Percentiles rank a stretch among this genome's conserved stretches.
Evolutionary conservation across 345 rosid species (phyloP).

Genomic region (Crucihimalaya himalaica): DNA sequence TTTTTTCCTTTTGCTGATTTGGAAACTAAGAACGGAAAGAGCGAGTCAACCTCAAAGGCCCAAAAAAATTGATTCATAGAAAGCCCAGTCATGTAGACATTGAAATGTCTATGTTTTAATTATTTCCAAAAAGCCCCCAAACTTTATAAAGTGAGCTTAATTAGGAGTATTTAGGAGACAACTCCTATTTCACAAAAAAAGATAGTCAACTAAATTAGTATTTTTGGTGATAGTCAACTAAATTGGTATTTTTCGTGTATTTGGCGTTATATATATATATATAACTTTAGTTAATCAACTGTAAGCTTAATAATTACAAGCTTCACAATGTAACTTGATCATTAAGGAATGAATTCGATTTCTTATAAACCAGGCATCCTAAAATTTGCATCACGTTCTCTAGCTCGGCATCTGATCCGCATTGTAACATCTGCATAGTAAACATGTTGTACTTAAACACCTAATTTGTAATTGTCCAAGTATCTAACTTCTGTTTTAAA

Average conservation of each 20-base stretch:
- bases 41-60: conserved; percentile 20
- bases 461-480: background rate
- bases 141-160: background rate
- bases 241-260: background rate
- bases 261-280: background rate
- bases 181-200: background rate
- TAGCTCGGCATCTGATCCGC: background rate
- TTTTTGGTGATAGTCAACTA: background rate
- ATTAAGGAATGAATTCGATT: background rate
- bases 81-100: conserved; percentile 16
- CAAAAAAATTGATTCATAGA: background rate
- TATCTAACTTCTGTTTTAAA: background rate
- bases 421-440: background rate
- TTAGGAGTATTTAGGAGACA: background rate
- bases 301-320: background rate
- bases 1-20: background rate
- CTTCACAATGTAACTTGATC: conserved; percentile 8
- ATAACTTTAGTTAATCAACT: background rate
- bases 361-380: background rate
- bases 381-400: conserved; percentile 20
- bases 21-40: background rate
- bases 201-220: background rate
- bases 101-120: background rate
- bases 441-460: conserved; percentile 6
- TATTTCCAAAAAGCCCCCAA: background rate